Conservation (phyloP, 192 early-diverging fungal species). For the Dissophora ornata region DNA sequence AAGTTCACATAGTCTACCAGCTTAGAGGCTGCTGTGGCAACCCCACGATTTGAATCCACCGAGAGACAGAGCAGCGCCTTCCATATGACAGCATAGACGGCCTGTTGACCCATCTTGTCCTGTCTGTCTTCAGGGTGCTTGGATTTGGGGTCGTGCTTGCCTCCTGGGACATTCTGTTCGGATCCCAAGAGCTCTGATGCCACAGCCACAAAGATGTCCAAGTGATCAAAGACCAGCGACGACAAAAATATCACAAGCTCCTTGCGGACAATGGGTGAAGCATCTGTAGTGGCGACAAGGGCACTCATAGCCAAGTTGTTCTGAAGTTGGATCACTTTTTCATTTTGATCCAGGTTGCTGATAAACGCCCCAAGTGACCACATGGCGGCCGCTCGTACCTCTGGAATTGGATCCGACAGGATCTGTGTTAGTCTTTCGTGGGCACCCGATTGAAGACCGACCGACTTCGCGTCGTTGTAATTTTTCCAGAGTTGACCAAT, state of each 20-base stretch:
- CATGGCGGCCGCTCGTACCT: constrained; percentile 86
- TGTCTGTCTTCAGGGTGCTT: constrained; percentile 19
- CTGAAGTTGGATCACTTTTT: constrained; percentile 76
- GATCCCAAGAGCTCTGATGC: constrained; percentile 61
- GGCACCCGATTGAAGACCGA: constrained; percentile 68
- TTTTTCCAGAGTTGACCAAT: constrained; percentile 87
- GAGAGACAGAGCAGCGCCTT: constrained; percentile 86
- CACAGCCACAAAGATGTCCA: constrained; percentile 70
- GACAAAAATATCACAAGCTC: constrained; percentile 87
- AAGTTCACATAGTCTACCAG: constrained; percentile 80
- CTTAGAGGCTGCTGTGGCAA: constrained; percentile 72
- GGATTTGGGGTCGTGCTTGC: constrained; percentile 51
- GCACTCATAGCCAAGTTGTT: constrained; percentile 78
- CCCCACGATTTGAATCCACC: constrained; percentile 84
- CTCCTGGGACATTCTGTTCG: constrained; percentile 56
- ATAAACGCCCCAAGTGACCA: constrained; percentile 86
- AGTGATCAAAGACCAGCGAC: constrained; percentile 76
- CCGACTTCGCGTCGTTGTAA: constrained; percentile 76
- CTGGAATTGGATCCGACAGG: constrained; percentile 76
- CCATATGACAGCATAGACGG: constrained; percentile 76
- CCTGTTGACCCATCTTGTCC: constrained; percentile 45
- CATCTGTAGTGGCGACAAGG: constrained; percentile 78
- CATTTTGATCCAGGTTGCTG: constrained; percentile 74
- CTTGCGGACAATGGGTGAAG: constrained; percentile 88
- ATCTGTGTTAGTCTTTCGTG: constrained; percentile 71